Evolutionary conservation across 768 basidiomycete genomes (phyloP).

Genomic region (Russula emetica): DNA sequence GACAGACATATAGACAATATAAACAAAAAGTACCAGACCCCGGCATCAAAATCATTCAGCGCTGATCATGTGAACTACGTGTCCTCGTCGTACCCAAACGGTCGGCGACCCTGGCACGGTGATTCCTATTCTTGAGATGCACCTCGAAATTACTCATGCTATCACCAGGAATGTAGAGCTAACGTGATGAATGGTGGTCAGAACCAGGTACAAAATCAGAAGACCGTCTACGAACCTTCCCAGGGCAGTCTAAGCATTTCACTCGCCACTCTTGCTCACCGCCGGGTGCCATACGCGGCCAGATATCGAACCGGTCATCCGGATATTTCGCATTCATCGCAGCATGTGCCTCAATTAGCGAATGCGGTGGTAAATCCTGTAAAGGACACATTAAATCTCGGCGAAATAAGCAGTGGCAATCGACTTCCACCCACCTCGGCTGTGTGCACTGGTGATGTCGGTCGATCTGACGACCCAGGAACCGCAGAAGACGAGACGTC

Average conservation of each 20-base stretch:
- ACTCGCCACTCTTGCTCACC: constrained; percentile 82
- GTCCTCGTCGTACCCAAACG: constrained; percentile 37
- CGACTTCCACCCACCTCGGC: constrained; percentile 14
- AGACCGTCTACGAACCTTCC: constrained; percentile 58
- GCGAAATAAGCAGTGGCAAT: background rate
- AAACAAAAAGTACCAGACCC: constrained; percentile 20
- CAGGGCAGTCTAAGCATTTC: constrained; percentile 89
- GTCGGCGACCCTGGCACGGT: constrained; percentile 68
- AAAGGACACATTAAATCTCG: background rate
- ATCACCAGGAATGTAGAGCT: constrained; percentile 24
- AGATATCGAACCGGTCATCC: constrained; percentile 78
- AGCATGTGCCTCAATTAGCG: constrained; percentile 67
- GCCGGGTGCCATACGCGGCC: constrained; percentile 50
- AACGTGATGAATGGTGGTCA: constrained; percentile 1
- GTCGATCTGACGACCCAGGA: constrained; percentile 18
- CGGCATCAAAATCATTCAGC: constrained; percentile 6
- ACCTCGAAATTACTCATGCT: constrained; percentile 78
- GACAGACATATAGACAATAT: constrained; percentile 27
- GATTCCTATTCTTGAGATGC: constrained; percentile 82
- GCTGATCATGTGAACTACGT: constrained; percentile 24
- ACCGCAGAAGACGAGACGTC: constrained; percentile 16
- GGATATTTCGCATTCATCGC: constrained; percentile 68
- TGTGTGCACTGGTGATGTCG: constrained; percentile 19
- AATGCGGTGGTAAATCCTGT: constrained; percentile 48
- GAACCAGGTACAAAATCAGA: background rate